These are phyloP conservation scores for Thuidium tamariscinum DNA, from an alignment of 225 moss, liverwort and hornwort genomes.

Conservation along the genomic window DNA sequence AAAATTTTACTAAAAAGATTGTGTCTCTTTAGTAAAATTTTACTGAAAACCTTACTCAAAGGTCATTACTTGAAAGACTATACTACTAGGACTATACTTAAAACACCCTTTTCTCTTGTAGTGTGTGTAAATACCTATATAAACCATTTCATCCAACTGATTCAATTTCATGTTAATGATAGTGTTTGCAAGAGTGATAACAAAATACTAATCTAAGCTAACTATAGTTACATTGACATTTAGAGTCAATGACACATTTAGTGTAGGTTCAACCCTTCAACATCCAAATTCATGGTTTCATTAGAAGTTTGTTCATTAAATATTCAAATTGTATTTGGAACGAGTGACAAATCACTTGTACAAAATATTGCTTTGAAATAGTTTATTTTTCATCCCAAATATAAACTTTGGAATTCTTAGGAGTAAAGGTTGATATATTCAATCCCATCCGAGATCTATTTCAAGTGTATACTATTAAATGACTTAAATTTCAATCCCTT, in stretches of 20 bases:
- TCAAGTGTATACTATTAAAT: background rate
- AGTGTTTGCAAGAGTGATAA: background rate
- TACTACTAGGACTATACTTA: too few species aligned
- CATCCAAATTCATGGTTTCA: background rate
- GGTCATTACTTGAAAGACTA: too few species aligned
- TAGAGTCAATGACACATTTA: background rate
- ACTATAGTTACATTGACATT: background rate
- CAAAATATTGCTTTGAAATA: background rate
- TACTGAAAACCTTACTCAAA: too few species aligned
- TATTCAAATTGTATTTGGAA: too few species aligned
- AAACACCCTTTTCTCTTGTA: too few species aligned
- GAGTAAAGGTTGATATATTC: background rate
- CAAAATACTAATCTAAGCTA: background rate
- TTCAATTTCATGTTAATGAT: background rate
- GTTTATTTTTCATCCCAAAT: background rate
- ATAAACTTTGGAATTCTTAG: accelerated
- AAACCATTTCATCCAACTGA: background rate
- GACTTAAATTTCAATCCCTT: background rate
- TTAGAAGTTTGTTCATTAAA: accelerated
- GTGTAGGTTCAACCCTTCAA: too few species aligned
- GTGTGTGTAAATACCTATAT: background rate
- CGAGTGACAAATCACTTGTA: background rate
- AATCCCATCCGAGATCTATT: background rate
- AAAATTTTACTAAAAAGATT: too few species aligned
- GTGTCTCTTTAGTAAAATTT: too few species aligned